Base-by-base conservation (phyloP, 2,329 filamentous ascomycete species). In the Mariannaea sp. region DNA sequence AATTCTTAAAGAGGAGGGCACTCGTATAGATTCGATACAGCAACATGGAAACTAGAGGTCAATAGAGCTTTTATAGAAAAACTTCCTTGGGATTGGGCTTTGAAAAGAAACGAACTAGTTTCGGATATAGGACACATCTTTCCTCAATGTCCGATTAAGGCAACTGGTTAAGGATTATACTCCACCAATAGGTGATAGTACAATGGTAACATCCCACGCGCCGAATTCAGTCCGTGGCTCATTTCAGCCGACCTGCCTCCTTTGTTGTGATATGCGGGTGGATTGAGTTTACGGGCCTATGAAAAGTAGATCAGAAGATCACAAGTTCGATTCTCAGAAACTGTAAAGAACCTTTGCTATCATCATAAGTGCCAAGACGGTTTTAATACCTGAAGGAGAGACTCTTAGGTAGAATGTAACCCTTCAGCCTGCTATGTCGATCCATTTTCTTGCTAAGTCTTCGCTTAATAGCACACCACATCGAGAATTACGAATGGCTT, bases 311-410 rank as follows among this genome's bases (percentile, higher is more conserved):
- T 35, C 17, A 36, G 30, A 27, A 29, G 47, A 20, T 24, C 32
- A 42, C 19, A 24, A 39, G 39, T 26, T 17, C 20, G 41, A 40
- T 33, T 35, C 29, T 5, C 12, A 12, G 7, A 24, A n/a, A 39
- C 8, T 5, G 13, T 10, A 7, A 32, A 45, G 41, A 40, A 26
- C 26, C 45, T 51, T 45, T 39, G 26, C 26, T 51, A 27, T 29
- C 24, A 40, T 45, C 41, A 16, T 39, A 14, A 33, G 26, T 33
- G 41, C 49, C 47, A 50, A 50, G 47, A 36, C 47, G 39, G 41
- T 39, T 26, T 19, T 38, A 12, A 5, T 27, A 30, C 32, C 41
- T 45, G 14, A 45, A 38, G 19, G 40, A 14, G 49, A 22, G 36
- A 22, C 26, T 50, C 14, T 10, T 42, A 8, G n/a, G 17, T 33